Conservation (phyloP, 2,329 filamentous ascomycete genomes). For the Diaporthe caulivora region DNA sequence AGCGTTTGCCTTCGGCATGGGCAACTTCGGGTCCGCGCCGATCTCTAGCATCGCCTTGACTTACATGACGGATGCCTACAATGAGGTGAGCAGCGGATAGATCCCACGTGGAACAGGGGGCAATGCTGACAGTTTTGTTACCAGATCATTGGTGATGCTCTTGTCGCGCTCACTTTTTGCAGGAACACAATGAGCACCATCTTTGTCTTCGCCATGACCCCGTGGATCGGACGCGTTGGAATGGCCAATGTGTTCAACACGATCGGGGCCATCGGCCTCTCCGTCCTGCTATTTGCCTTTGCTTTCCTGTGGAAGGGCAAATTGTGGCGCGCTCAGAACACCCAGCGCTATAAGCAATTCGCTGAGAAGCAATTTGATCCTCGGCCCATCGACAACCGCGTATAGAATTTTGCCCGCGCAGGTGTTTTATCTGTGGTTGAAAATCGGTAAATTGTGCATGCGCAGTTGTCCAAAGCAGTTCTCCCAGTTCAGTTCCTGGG, state of each 20-base stretch:
- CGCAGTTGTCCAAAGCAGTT: not conserved
- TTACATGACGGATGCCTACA: conserved; percentile 40
- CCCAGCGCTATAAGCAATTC: conserved; percentile 37
- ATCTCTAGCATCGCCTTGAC: conserved; percentile 39
- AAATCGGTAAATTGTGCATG: not conserved
- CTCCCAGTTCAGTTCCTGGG: not conserved
- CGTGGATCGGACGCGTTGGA: conserved; percentile 37
- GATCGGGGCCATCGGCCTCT: conserved; percentile 38
- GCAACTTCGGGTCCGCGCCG: conserved; percentile 35
- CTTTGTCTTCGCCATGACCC: conserved; percentile 40
- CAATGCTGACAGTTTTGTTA: not conserved
- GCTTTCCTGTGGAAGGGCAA: conserved; percentile 40
- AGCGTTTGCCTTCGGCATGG: conserved; percentile 35
- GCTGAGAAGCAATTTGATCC: conserved; percentile 40
- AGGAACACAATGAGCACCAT: conserved; percentile 39
- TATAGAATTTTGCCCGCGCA: conserved; percentile 16
- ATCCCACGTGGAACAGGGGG: not conserved
- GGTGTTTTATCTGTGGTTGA: not conserved
- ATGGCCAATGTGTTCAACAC: conserved; percentile 41
- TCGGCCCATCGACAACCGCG: conserved; percentile 37
- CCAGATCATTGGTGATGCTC: conserved; percentile 39
- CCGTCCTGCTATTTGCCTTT: conserved; percentile 39
- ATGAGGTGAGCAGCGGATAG: conserved; percentile 33
- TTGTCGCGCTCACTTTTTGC: conserved; percentile 40
- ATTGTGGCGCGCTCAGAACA: conserved; percentile 34